Evolutionary conservation across 257 asterid species (phyloP).

Genomic region (Nemophila menziesii): DNA sequence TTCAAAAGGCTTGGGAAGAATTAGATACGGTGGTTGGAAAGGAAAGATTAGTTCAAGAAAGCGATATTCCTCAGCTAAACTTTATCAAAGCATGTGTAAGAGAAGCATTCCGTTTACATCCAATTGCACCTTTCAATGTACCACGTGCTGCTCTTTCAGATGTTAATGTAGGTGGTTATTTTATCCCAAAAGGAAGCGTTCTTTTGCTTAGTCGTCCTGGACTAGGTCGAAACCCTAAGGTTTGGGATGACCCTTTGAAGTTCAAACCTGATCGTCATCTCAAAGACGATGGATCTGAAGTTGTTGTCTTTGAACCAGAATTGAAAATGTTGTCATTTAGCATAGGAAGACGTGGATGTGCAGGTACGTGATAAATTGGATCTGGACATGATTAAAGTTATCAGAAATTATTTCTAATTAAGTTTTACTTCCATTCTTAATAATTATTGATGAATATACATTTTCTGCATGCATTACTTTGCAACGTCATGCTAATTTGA

Average conservation of each 20-base stretch:
- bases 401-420: too few species aligned
- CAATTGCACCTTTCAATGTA: conserved; percentile 13
- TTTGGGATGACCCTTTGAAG: conserved; percentile 13
- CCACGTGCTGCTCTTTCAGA: conserved; percentile 20
- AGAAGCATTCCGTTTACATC: conserved; percentile 27
- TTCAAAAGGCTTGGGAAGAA: conserved; percentile 10
- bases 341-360: conserved; percentile 1
- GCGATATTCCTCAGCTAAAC: conserved; percentile 19
- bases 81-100: conserved; percentile 18
- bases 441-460: too few species aligned
- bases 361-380: too few species aligned
- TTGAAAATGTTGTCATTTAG: conserved; percentile 2
- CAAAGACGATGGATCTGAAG: conserved; percentile 1
- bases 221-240: conserved; percentile 24
- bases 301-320: not conserved
- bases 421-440: too few species aligned
- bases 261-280: conserved; percentile 15
- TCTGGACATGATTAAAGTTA: too few species aligned
- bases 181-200: conserved; percentile 26
- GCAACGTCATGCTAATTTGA: too few species aligned
- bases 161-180: conserved; percentile 13
- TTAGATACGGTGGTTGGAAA: conserved; percentile 16
- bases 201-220: conserved; percentile 21
- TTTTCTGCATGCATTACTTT: too few species aligned
- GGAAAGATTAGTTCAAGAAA: conserved; percentile 20